Percentiles rank a stretch among this genome's conserved stretches.
Evolutionary conservation across 495 filamentous ascomycete genomes (phyloP).

Genomic region (Letharia lupina): DNA sequence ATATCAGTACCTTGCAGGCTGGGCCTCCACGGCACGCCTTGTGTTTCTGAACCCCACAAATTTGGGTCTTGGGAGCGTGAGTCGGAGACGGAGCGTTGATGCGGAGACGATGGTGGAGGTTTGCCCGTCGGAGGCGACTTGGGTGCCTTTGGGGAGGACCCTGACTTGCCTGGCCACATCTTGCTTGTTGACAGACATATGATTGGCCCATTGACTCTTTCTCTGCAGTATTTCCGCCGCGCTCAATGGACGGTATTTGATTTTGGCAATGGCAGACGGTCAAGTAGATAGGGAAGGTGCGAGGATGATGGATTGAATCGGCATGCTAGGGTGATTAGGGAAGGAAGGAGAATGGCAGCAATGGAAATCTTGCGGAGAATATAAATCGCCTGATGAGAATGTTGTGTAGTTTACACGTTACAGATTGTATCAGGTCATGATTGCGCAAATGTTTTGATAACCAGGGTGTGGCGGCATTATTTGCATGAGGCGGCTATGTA

Average conservation of each 20-base stretch:
- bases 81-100: constrained; percentile 14
- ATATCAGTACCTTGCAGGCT: background rate
- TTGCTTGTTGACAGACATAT: background rate
- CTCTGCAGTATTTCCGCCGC: background rate
- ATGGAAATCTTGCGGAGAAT: background rate
- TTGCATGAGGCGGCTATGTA: background rate
- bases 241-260: background rate
- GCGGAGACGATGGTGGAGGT: constrained; percentile 1
- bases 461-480: constrained; percentile 1
- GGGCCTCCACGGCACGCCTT: background rate
- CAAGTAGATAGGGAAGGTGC: background rate
- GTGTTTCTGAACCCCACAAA: constrained; percentile 1
- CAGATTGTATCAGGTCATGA: background rate
- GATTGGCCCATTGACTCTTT: background rate
- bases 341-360: background rate
- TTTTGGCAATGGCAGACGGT: background rate
- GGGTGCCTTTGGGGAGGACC: background rate
- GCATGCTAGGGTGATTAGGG: background rate
- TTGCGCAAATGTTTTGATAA: background rate
- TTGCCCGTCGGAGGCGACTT: background rate
- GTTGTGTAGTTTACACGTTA: background rate
- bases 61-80: constrained; percentile 9
- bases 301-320: background rate
- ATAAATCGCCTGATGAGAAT: background rate
- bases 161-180: constrained; percentile 1